These are phyloP conservation scores for Diaporthe nobilis DNA, from an alignment of 2,329 filamentous ascomycete species.

Conservation along the genomic window DNA sequence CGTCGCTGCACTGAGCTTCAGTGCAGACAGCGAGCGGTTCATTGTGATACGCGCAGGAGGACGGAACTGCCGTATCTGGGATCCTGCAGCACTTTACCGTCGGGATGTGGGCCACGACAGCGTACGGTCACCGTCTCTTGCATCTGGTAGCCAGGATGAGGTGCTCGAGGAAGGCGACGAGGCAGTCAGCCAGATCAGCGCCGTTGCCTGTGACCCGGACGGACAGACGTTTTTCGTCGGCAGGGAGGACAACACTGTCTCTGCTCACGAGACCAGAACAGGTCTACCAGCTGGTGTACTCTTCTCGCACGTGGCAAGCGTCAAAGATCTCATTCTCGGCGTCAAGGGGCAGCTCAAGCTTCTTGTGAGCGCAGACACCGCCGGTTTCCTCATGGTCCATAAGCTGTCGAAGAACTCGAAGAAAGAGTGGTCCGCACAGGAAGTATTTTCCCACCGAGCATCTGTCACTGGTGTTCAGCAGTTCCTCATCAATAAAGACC, in stretches of 20 bases:
- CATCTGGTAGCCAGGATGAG: neutral
- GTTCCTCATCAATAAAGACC: neutral
- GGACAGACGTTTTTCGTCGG: neutral
- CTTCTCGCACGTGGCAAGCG: constrained; percentile 7
- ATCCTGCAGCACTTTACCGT: neutral
- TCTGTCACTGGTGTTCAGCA: neutral
- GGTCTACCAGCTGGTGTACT: neutral
- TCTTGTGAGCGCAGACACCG: neutral
- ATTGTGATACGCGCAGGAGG: neutral
- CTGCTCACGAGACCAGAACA: neutral
- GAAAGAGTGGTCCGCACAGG: neutral
- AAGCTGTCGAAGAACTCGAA: neutral
- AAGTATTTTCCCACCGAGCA: neutral
- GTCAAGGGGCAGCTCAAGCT: neutral
- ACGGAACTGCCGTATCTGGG: neutral
- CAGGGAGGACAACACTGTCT: neutral
- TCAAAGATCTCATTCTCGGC: neutral
- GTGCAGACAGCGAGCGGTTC: neutral
- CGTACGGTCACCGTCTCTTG: neutral
- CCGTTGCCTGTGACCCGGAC: neutral
- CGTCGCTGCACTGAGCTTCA: neutral
- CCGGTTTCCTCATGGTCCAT: neutral
- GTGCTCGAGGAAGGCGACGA: neutral
- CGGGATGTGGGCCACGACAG: neutral
- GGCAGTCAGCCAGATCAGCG: neutral